Evolutionary conservation across 257 asterid genomes (phyloP).

Genomic region (Salvia rosmarinus): DNA sequence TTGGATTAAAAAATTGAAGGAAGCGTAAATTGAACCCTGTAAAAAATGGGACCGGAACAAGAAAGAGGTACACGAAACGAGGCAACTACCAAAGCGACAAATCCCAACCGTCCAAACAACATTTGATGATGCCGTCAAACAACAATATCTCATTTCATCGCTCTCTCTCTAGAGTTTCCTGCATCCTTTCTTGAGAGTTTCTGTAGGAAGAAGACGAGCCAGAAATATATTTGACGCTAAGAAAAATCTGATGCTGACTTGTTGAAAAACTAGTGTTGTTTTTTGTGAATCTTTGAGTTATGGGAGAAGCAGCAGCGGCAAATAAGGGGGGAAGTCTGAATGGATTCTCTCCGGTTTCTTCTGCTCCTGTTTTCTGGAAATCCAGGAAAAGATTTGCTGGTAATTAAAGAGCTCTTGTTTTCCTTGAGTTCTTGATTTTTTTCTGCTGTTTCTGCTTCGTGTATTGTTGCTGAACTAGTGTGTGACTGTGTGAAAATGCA

Average conservation of each 20-base stretch:
- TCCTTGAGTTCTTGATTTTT: conserved; percentile 20
- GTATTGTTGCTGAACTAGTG: neutral
- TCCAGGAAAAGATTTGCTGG: conserved; percentile 76
- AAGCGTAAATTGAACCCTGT: conserved; percentile 33
- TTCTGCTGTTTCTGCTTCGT: neutral
- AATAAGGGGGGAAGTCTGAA: conserved; percentile 41
- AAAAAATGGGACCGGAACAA: conserved; percentile 30
- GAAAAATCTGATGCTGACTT: conserved; percentile 16
- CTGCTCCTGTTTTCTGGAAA: conserved; percentile 83
- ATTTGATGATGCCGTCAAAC: conserved; percentile 38
- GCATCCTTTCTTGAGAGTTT: conserved; percentile 11
- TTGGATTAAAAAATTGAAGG: neutral
- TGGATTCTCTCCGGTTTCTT: conserved; percentile 77
- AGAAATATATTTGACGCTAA: neutral
- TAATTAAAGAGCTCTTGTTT: neutral
- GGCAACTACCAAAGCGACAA: conserved; percentile 40
- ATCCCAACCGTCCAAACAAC: conserved; percentile 38
- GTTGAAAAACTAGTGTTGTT: conserved; percentile 4
- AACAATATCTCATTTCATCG: conserved; percentile 28
- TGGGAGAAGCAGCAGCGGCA: conserved; percentile 46
- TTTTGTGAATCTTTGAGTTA: conserved; percentile 20
- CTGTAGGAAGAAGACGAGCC: neutral
- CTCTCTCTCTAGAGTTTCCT: conserved; percentile 32
- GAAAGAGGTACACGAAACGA: conserved; percentile 37
- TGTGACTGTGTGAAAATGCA: neutral